A percentile compares a stretch with the other conserved stretches of the same genome.
Evolutionary conservation across 768 basidiomycete genomes (phyloP).

Genomic region (Lactarius pseudohatsudake): DNA sequence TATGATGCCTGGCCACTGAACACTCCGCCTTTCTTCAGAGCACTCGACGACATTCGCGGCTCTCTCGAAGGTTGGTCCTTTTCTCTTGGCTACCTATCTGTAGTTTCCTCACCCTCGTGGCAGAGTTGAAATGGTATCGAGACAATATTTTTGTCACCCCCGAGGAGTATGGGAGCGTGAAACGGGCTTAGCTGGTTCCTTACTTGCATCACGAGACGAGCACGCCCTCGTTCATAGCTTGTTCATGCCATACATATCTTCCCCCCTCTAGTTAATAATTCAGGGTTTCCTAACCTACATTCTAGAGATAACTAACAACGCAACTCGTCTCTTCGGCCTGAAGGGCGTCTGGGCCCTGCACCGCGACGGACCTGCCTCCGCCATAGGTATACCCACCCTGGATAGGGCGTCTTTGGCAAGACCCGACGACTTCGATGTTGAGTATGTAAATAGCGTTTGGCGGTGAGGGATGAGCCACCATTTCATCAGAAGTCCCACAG

Average conservation of each 20-base stretch:
- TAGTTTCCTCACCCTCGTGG: constrained; percentile 4
- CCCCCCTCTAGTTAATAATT: neutral
- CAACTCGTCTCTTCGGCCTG: neutral
- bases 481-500: constrained; percentile 62
- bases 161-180: constrained; percentile 15
- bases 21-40: constrained; percentile 44
- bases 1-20: neutral
- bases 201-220: neutral
- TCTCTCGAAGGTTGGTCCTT: constrained; percentile 67
- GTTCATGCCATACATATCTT: neutral
- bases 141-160: constrained; percentile 63
- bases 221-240: neutral
- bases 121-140: constrained; percentile 81
- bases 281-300: neutral
- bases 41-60: constrained; percentile 75
- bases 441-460: neutral
- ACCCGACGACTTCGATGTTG: neutral
- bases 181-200: constrained; percentile 6
- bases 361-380: neutral
- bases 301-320: neutral
- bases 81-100: neutral
- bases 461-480: neutral
- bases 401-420: neutral
- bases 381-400: neutral
- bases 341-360: neutral